Evolutionary conservation across 345 rosid genomes (phyloP).

Genomic region (thale cress (Arabidopsis thaliana)): TAIR10.1 NC_003070.9:3911001-3911500

Average conservation of each 20-base stretch:
- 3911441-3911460: slow-evolving; percentile 3
- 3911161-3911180: slow-evolving; percentile 1
- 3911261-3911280: slow-evolving; percentile 31
- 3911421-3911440: not conserved
- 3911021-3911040: not conserved
- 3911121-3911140: not conserved
- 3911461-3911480: not conserved
- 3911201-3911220: slow-evolving; percentile 11
- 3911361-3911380: not conserved
- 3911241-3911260: not conserved
- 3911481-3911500: not conserved
- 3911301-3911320: slow-evolving; percentile 18
- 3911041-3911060: not conserved
- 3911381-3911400: not conserved
- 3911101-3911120: not conserved
- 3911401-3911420: not conserved
- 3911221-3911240: not conserved
- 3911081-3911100: not conserved
- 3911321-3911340: not conserved
- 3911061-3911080: not conserved
- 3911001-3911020: not conserved
- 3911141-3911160: slow-evolving; percentile 27
- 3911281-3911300: not conserved
- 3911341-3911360: not conserved
- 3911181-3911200: slow-evolving; percentile 17